Evolutionary conservation across 495 filamentous ascomycete species (phyloP).

Genomic region (Wilcoxina mikolae): DNA sequence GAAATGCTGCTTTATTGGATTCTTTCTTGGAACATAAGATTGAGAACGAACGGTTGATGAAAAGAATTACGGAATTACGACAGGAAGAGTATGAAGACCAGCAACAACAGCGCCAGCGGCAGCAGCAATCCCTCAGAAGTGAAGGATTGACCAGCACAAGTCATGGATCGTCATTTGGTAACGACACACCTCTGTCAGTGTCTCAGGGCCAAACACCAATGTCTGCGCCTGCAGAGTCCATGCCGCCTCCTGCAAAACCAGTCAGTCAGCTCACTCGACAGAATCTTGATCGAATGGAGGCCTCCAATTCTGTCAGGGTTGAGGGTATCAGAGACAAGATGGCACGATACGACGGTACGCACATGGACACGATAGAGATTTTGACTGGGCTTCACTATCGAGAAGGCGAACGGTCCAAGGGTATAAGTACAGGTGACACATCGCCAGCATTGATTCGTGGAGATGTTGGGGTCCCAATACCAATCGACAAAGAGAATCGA

Average conservation of each 20-base stretch:
- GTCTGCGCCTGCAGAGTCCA: slow-evolving; percentile 28
- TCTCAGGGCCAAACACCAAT: slow-evolving; percentile 20
- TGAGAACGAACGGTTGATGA: slow-evolving; percentile 77
- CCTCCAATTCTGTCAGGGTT: slow-evolving; percentile 44
- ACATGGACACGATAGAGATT: slow-evolving; percentile 84
- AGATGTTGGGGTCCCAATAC: slow-evolving; percentile 72
- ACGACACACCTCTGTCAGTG: slow-evolving; percentile 19
- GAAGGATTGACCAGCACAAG: background rate
- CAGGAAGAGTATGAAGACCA: slow-evolving; percentile 73
- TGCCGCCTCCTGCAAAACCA: slow-evolving; percentile 58
- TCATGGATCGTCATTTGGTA: slow-evolving; percentile 10
- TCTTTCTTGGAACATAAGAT: slow-evolving; percentile 96
- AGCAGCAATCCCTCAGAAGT: slow-evolving; percentile 6
- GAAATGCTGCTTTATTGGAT: slow-evolving; percentile 69
- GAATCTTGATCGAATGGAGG: slow-evolving; percentile 63
- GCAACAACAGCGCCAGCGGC: slow-evolving; percentile 34
- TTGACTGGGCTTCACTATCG: slow-evolving; percentile 78
- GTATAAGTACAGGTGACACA: slow-evolving; percentile 71
- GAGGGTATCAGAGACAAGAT: slow-evolving; percentile 67
- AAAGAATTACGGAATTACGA: slow-evolving; percentile 70
- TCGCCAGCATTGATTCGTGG: slow-evolving; percentile 70
- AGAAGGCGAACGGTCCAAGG: slow-evolving; percentile 76
- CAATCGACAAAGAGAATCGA: slow-evolving; percentile 52
- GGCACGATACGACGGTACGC: slow-evolving; percentile 56
- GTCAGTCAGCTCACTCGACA: slow-evolving; percentile 50